Conservation (phyloP, 345 rosid genomes). For the Capsella bursapastoris region DNA sequence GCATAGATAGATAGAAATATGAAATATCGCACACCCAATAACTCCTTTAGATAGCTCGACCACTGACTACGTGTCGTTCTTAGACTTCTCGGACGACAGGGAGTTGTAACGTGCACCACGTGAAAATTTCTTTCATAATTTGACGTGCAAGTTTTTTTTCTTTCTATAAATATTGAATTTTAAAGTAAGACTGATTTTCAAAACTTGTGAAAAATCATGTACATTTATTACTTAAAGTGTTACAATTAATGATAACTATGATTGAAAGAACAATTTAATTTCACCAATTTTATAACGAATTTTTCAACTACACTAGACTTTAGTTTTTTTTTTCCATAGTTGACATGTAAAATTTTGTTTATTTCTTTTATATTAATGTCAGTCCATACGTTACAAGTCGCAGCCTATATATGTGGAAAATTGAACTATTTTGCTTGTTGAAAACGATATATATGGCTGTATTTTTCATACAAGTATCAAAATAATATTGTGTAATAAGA, state of each 20-base stretch:
- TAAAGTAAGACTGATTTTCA: neutral
- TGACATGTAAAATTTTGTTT: neutral
- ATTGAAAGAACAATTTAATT: neutral
- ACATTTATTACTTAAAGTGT: neutral
- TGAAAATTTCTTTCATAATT: constrained; percentile 6
- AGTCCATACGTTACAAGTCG: constrained; percentile 32
- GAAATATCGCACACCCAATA: constrained; percentile 29
- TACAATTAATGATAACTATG: neutral
- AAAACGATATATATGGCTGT: neutral
- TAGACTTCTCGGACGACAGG: constrained; percentile 41
- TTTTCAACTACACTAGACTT: neutral
- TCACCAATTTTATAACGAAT: neutral
- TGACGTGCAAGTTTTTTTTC: neutral
- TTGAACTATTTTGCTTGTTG: neutral
- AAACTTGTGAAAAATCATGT: neutral
- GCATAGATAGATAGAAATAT: constrained; percentile 11
- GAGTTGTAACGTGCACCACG: constrained; percentile 41
- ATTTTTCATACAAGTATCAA: neutral
- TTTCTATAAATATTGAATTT: neutral
- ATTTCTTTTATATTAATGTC: constrained; percentile 19
- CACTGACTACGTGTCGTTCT: constrained; percentile 46
- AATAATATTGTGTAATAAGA: neutral
- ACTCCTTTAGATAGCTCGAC: constrained; percentile 26
- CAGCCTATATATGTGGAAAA: constrained; percentile 19
- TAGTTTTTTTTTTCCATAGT: neutral